Evolutionary conservation across 805 yeast species (phyloP).

Genomic region (Yarrowia hollandica): DNA sequence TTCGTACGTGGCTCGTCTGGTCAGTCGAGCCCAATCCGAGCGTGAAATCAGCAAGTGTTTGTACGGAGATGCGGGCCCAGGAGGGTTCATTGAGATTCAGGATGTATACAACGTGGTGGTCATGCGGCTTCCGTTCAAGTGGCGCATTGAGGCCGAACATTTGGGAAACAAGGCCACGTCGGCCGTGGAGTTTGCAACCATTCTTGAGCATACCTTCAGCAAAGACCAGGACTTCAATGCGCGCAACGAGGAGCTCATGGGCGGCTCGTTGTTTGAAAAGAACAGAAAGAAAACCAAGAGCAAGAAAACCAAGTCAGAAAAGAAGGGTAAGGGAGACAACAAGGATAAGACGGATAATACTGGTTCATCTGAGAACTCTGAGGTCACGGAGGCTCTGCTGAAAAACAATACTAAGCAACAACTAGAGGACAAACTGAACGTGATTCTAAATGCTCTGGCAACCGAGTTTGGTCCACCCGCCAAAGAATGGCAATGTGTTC

Average conservation of each 20-base stretch:
- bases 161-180: background rate
- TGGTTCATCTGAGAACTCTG: too few species aligned
- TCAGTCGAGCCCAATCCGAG: conserved; percentile 19
- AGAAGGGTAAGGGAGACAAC: background rate
- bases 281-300: conserved; percentile 5
- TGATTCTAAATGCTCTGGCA: background rate
- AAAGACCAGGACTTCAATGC: conserved; percentile 24
- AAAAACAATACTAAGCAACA: background rate
- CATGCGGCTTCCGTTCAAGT: conserved; percentile 11
- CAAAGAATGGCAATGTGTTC: background rate
- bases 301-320: background rate
- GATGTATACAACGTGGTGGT: background rate
- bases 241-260: conserved; percentile 16
- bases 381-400: background rate
- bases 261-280: conserved; percentile 19
- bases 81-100: background rate
- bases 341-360: too few species aligned
- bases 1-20: conserved; percentile 20
- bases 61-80: background rate
- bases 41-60: conserved; percentile 26
- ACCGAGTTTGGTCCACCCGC: background rate
- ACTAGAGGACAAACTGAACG: background rate
- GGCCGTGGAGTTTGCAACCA: conserved; percentile 22
- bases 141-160: conserved; percentile 8
- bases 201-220: conserved; percentile 15